phyloP scores from a whole-genome alignment of 2,329 filamentous ascomycete species.

The Pestalotiopsis sp. region DNA sequence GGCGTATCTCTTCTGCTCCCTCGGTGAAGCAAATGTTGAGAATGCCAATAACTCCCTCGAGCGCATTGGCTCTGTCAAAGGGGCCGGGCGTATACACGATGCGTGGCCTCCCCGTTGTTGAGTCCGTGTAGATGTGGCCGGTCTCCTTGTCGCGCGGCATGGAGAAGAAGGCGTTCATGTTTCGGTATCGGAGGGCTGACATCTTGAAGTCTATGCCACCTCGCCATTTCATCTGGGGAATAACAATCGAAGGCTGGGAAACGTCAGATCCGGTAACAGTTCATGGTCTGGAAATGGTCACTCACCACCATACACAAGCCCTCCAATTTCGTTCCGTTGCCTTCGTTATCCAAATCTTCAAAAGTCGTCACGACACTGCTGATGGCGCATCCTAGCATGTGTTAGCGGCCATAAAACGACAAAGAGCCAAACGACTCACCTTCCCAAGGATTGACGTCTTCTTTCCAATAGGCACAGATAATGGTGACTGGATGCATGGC shows the following conservation, averaged over 20 bases:
- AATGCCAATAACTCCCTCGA: constrained; percentile 71
- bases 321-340: constrained; percentile 82
- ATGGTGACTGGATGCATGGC: constrained; percentile 74
- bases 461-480: constrained; percentile 61
- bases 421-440: constrained; percentile 29
- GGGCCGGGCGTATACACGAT: constrained; percentile 71
- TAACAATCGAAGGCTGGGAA: constrained; percentile 60
- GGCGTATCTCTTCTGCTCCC: constrained; percentile 76
- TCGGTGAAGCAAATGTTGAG: constrained; percentile 76
- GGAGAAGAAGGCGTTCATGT: constrained; percentile 70
- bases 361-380: constrained; percentile 76
- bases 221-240: constrained; percentile 66
- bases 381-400: constrained; percentile 66
- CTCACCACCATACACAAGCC: constrained; percentile 66
- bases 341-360: constrained; percentile 75
- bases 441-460: constrained; percentile 70
- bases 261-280: not conserved
- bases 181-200: constrained; percentile 65
- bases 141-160: constrained; percentile 74
- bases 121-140: constrained; percentile 72
- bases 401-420: constrained; percentile 1
- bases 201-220: constrained; percentile 71
- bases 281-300: constrained; percentile 11
- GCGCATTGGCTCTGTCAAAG: constrained; percentile 70
- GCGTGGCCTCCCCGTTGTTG: constrained; percentile 61